Conservation (phyloP, 2,329 filamentous ascomycete species). For the Cladophialophora psammophila region DNA sequence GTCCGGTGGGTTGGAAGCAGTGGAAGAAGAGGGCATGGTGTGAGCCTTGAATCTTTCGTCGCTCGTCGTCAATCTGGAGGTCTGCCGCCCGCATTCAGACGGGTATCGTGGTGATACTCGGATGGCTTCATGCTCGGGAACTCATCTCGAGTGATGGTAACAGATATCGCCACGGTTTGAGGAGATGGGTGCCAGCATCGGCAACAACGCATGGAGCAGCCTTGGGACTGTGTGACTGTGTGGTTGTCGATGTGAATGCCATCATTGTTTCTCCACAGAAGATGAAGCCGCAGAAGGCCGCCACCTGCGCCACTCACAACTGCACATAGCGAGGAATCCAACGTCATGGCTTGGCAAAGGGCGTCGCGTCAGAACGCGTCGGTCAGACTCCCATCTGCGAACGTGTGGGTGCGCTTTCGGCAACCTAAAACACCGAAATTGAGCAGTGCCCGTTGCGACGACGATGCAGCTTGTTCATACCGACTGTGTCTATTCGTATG, state of each 20-base stretch:
- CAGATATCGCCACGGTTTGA: conserved; percentile 3
- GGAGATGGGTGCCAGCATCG: conserved; percentile 2
- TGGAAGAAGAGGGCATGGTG: conserved; percentile 3
- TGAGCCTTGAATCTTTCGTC: not conserved
- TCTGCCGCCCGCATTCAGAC: conserved; percentile 28
- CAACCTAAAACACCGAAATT: not conserved
- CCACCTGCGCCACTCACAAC: not conserved
- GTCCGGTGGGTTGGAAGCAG: conserved; percentile 12
- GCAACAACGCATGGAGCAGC: conserved; percentile 1
- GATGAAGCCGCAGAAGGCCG: not conserved
- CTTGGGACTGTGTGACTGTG: not conserved
- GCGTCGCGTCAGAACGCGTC: conserved; percentile 5
- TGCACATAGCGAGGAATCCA: not conserved
- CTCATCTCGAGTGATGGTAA: not conserved
- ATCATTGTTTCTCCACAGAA: conserved; percentile 6
- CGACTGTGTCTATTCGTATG: not conserved
- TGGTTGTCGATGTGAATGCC: not conserved
- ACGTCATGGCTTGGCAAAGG: conserved; percentile 4
- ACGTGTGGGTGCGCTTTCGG: not conserved
- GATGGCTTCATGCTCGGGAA: conserved; percentile 29
- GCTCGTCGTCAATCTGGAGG: conserved; percentile 23
- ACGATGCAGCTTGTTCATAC: not conserved
- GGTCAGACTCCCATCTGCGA: not conserved
- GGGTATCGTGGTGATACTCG: conserved; percentile 19
- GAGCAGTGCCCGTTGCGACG: not conserved